Evolutionary conservation across 441 rosid species (phyloP), one percentile per base, ranked within the genome.

Genomic region (Erodium texanum): DNA sequence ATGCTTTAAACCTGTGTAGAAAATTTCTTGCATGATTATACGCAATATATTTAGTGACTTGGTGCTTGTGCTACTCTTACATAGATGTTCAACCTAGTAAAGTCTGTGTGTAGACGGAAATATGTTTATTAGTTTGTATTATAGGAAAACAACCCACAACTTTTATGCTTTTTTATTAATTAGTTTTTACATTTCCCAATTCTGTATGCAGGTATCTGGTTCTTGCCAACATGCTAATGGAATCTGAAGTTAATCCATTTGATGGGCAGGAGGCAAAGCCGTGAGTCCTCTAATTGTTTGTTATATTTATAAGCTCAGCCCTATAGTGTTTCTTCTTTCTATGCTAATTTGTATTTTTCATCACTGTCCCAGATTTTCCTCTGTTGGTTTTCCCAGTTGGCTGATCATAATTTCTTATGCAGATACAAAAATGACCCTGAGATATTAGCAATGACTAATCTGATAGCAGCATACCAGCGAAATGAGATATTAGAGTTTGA

Each of bases 231-330:
- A 95, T 95, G 99, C 84, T 95, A 82, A 92, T 95, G 99, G 99
- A 92, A 78, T 95, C 98, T 16, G 92, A 95, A 85, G 99, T 95
- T 65, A 95, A 95, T 79, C 99, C 99, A 52, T 95, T 95, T 79
- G 99, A 92, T 58, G 99, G 99, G 64, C 99, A 95, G 78, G 99
- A 95, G 86, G 99, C 99, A 65, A 95, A 92, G 73, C 98, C 99
- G 99, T 92, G 86, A 92, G 99, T 77, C 43, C 41, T 48, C 54
- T 58, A 54, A n/a, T 56, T 52, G 48, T 19, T 50, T 22, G 22
- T 50, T 61, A 9, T n/a, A 22, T 56, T 15, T 41, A 34, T 27
- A 6, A 20, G 15, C 24, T 22, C 63, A 58, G 63, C 45, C 41
- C 63, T 62, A 41, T 15, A 18, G 27, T 24, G 41, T 61, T 20